Conservation (phyloP, 1,139 yeast species). For the Suhomyces panamericanus region DNA sequence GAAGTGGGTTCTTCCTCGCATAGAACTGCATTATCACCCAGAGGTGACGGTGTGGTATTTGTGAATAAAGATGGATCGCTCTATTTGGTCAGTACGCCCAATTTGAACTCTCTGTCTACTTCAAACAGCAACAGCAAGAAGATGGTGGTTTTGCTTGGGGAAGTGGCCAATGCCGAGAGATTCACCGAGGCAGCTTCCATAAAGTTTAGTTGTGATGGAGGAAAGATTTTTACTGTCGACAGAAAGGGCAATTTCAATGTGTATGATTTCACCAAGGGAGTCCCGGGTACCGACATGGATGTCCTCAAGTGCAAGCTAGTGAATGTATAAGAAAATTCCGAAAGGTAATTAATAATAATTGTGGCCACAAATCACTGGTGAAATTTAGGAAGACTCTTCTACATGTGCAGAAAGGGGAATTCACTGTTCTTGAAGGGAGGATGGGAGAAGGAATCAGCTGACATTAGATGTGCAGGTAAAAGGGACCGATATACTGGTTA, state of each 20-base stretch:
- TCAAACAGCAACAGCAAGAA: constrained; percentile 29
- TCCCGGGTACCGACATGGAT: constrained; percentile 73
- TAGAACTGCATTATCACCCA: constrained; percentile 71
- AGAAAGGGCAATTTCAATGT: constrained; percentile 76
- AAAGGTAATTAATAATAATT: no score
- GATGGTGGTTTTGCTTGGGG: constrained; percentile 71
- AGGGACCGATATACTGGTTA: no score
- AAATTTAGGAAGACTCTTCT: no score
- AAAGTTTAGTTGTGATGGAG: constrained; percentile 77
- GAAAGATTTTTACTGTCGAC: constrained; percentile 72
- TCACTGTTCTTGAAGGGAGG: no score
- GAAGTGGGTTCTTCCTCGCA: constrained; percentile 85
- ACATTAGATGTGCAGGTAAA: no score
- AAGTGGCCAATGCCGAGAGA: constrained; percentile 71
- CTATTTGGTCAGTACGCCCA: constrained; percentile 67
- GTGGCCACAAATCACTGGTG: no score
- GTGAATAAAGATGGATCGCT: constrained; percentile 76
- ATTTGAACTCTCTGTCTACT: constrained; percentile 32
- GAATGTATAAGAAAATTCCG: constrained; percentile 18
- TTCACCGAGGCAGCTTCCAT: constrained; percentile 73
- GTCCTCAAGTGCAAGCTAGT: constrained; percentile 71
- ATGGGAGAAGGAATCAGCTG: no score
- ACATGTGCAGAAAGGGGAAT: no score
- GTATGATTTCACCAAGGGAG: constrained; percentile 86
- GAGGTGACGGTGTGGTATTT: constrained; percentile 83